phyloP scores from a whole-genome alignment of 2,329 filamentous ascomycete species.

The Paraphoma chrysanthemicola region DNA sequence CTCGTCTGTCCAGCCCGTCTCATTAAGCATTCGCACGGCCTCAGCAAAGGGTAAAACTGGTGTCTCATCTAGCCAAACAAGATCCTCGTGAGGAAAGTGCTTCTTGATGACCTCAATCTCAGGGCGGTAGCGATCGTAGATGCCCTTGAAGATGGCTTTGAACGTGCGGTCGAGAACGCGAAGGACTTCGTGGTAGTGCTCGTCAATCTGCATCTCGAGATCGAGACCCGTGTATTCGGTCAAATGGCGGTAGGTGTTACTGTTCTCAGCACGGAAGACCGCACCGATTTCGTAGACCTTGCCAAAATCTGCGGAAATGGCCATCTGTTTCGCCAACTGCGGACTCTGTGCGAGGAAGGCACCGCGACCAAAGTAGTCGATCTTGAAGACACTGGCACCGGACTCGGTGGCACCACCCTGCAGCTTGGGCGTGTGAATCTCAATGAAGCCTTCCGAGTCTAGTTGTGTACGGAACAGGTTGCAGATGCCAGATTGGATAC shows the following conservation, averaged over 20 bases:
- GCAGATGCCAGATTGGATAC: slow-evolving; percentile 80
- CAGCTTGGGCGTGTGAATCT: slow-evolving; percentile 93
- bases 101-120: slow-evolving; percentile 82
- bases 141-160: slow-evolving; percentile 76
- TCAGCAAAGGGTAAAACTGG: slow-evolving; percentile 81
- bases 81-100: slow-evolving; percentile 84
- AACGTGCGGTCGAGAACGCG: slow-evolving; percentile 79
- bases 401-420: slow-evolving; percentile 91
- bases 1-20: slow-evolving; percentile 78
- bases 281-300: slow-evolving; percentile 89
- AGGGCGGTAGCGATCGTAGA: slow-evolving; percentile 71
- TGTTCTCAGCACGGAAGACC: slow-evolving; percentile 94
- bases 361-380: slow-evolving; percentile 87
- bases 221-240: slow-evolving; percentile 95
- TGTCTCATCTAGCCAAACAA: slow-evolving; percentile 86
- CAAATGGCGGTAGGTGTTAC: slow-evolving; percentile 91
- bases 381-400: slow-evolving; percentile 87
- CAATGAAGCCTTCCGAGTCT: slow-evolving; percentile 79
- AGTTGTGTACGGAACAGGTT: slow-evolving; percentile 80
- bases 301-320: slow-evolving; percentile 86
- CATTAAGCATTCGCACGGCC: slow-evolving; percentile 80
- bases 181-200: slow-evolving; percentile 89
- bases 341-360: slow-evolving; percentile 92
- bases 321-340: slow-evolving; percentile 92
- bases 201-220: slow-evolving; percentile 88